phyloP scores from a whole-genome alignment of 2,329 filamentous ascomycete species.

The Verticillium dahliae region DNA sequence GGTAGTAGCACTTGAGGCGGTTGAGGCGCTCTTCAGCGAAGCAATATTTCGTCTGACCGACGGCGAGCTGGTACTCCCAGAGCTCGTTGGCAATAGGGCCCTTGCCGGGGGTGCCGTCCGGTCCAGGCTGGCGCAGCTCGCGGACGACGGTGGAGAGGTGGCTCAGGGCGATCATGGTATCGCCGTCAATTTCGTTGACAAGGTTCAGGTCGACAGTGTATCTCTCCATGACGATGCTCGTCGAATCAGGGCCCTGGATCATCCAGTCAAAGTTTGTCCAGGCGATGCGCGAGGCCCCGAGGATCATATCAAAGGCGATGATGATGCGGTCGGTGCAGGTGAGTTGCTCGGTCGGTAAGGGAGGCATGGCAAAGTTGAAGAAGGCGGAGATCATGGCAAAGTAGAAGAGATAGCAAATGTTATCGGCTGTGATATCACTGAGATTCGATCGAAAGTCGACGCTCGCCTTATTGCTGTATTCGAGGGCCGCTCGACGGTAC shows the following conservation, averaged over 20 bases:
- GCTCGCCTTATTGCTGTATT: conserved; percentile 4
- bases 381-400: conserved; percentile 5
- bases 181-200: conserved; percentile 3
- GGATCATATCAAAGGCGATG: conserved; percentile 4
- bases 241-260: neutral
- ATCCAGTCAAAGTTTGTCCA: neutral
- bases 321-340: conserved; percentile 1
- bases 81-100: conserved; percentile 1
- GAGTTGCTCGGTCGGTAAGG: neutral
- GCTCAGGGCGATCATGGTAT: conserved; percentile 3
- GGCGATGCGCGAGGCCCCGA: conserved; percentile 1
- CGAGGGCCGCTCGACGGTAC: conserved; percentile 5
- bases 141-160: neutral
- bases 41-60: conserved; percentile 13
- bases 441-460: conserved; percentile 13
- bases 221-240: neutral
- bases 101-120: neutral
- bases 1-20: conserved; percentile 18
- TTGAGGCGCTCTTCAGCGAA: conserved; percentile 27
- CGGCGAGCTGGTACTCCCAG: conserved; percentile 2
- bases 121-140: neutral
- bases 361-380: conserved; percentile 2
- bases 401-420: conserved; percentile 14
- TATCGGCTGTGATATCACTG: conserved; percentile 15
- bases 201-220: neutral